phyloP scores from a whole-genome alignment of 108 stramenopile species.

The Fragilaria radians region DNA sequence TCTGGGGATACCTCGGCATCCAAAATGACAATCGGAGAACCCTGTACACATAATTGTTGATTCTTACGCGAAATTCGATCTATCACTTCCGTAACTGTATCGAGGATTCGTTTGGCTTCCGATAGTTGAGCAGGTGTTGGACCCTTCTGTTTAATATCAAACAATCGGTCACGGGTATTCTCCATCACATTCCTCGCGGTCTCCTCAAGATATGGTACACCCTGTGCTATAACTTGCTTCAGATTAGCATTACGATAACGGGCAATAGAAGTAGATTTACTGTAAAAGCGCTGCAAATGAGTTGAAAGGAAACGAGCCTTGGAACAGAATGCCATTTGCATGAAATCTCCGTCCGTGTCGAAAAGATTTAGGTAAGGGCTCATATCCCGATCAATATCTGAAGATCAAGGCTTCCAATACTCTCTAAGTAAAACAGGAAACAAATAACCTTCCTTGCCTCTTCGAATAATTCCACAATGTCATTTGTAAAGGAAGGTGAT shows the following conservation, averaged over 20 bases:
- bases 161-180: background rate
- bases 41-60: constrained; percentile 5
- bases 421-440: too few relatives aligned
- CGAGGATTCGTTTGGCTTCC: constrained; percentile 4
- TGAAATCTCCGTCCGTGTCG: too few relatives aligned
- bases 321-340: too few relatives aligned
- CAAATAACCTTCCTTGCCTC: too few relatives aligned
- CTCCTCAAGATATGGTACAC: background rate
- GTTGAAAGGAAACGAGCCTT: too few relatives aligned
- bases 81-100: background rate
- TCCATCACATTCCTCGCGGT: background rate
- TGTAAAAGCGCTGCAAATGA: too few relatives aligned
- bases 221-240: background rate
- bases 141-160: background rate
- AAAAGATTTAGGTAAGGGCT: too few relatives aligned
- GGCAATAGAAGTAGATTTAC: too few relatives aligned
- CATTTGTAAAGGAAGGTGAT: too few relatives aligned
- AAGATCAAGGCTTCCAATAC: too few relatives aligned
- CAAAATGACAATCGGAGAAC: constrained; percentile 37
- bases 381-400: too few relatives aligned
- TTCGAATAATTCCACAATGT: too few relatives aligned
- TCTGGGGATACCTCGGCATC: constrained; percentile 33
- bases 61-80: background rate
- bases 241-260: background rate
- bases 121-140: constrained; percentile 4